Base-by-base conservation (phyloP, 2,329 filamentous ascomycete genomes). In the Alternaria panax region DNA sequence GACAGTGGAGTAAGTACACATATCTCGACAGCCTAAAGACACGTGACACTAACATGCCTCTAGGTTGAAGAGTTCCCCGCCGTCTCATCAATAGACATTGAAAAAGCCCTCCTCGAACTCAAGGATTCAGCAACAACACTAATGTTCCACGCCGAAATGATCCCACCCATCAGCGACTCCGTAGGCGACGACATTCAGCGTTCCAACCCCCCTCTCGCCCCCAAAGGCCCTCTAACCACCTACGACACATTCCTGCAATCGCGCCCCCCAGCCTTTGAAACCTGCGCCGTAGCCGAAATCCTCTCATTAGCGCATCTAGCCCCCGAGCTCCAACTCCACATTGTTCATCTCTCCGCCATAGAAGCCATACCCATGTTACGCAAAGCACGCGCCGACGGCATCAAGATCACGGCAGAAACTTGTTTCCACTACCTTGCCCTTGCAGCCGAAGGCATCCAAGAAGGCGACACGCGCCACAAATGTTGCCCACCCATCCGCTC, bases 141-240 rank as follows among this genome's bases (percentile, higher is more conserved):
- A 70, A 98, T 99, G 94, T 99, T 99, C 82, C 95, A 99, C 75
- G 95, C 95, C 57, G 95, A 99, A 79, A 98, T 97, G 93, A 89
- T 96, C 12, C 93, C 94, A n/a, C 92, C 92, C 18, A 91, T 93
- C 66, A 81, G 91, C 50, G 87, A 88, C 66, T 93, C 92, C 0
- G 90, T 93, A 2, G 90, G 91, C 53, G 92, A 95, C 75, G 87
- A 88, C 25, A 88, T 92, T 4, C 90, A 92, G 71, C 79, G 81
- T 25, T 91, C 91, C 0, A 82, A 86, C 7, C 87, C 92, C 18
- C 91, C 92, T 0, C 80, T 90, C 7, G 86, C 86, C 0, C 92
- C 92, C 4, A 84, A 85, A 27, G 92, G 92, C 16, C 87, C 90
- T 11, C 82, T 93, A 25, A 89, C 89, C 53, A 83, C 89, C 28